Percentiles rank a stretch among this genome's conserved stretches.
Conservation (phyloP, 2,329 filamentous ascomycete species). For the Colletotrichum sp. region DNA sequence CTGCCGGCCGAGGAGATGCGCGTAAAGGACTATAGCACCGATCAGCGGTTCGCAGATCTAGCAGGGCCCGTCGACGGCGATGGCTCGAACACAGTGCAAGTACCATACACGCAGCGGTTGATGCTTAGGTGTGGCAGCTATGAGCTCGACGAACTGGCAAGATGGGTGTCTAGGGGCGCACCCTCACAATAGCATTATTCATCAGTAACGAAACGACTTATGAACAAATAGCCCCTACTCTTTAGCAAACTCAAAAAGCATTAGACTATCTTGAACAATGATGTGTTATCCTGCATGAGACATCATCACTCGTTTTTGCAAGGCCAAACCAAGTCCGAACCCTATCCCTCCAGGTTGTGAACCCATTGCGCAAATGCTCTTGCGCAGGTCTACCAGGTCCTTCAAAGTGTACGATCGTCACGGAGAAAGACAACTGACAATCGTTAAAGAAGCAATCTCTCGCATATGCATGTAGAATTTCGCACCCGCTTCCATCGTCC, state of each 20-base stretch:
- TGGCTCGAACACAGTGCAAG: not conserved
- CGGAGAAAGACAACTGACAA: not conserved
- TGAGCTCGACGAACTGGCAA: slow-evolving; percentile 6
- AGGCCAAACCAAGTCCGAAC: not conserved
- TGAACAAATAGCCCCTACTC: not conserved
- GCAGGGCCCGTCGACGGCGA: not conserved
- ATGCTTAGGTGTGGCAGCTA: slow-evolving; percentile 12
- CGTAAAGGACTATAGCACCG: slow-evolving; percentile 2
- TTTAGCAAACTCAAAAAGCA: not conserved
- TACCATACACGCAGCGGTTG: slow-evolving; percentile 2
- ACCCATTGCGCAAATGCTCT: not conserved
- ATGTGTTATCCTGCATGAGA: not conserved
- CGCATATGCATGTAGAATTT: not conserved
- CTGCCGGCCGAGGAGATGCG: slow-evolving; percentile 19
- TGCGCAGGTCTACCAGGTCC: not conserved
- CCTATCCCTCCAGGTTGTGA: not conserved
- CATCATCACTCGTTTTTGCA: not conserved
- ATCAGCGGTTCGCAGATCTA: not conserved
- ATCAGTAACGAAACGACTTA: not conserved
- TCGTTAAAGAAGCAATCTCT: not conserved
- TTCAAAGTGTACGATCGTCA: not conserved
- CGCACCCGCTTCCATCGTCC: not conserved
- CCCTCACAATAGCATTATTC: not conserved
- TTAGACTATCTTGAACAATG: not conserved
- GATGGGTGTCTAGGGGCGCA: not conserved